These are phyloP conservation scores for Cercophora sp. DNA, from an alignment of 495 filamentous ascomycete species.

Conservation along the genomic window DNA sequence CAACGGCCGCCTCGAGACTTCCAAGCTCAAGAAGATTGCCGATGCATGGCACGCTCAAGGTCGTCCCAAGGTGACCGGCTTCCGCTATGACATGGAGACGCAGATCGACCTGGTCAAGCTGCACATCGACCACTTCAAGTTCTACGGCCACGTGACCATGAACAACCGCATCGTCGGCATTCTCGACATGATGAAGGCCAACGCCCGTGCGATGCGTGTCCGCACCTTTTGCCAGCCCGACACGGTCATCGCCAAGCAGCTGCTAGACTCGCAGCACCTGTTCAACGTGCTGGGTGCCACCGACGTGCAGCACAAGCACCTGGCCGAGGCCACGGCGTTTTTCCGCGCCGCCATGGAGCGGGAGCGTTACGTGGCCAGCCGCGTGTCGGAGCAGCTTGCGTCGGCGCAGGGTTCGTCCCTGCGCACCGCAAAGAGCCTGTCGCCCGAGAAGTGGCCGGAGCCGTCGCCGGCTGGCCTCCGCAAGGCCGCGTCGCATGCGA, in stretches of 20 bases:
- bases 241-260: conserved; percentile 43
- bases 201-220: conserved; percentile 37
- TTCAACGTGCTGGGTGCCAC: conserved; percentile 32
- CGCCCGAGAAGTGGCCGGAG: conserved; percentile 1
- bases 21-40: conserved; percentile 31
- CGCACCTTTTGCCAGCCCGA: conserved; percentile 46
- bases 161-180: conserved; percentile 26
- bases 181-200: conserved; percentile 36
- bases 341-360: conserved; percentile 35
- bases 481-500: too few relatives aligned
- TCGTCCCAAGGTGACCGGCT: conserved; percentile 39
- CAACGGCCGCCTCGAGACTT: conserved; percentile 33
- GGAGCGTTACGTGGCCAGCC: conserved; percentile 8
- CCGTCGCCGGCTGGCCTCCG: not conserved
- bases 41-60: conserved; percentile 41
- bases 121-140: conserved; percentile 41
- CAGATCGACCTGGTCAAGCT: conserved; percentile 40
- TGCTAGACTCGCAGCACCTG: conserved; percentile 38
- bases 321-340: conserved; percentile 36
- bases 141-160: conserved; percentile 33
- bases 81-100: conserved; percentile 48
- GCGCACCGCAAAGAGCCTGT: conserved; percentile 9
- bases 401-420: not conserved
- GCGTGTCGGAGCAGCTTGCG: not conserved
- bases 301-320: conserved; percentile 29